phyloP scores from a whole-genome alignment of 352 stramenopile species.

The Globisporangium lucens region DNA sequence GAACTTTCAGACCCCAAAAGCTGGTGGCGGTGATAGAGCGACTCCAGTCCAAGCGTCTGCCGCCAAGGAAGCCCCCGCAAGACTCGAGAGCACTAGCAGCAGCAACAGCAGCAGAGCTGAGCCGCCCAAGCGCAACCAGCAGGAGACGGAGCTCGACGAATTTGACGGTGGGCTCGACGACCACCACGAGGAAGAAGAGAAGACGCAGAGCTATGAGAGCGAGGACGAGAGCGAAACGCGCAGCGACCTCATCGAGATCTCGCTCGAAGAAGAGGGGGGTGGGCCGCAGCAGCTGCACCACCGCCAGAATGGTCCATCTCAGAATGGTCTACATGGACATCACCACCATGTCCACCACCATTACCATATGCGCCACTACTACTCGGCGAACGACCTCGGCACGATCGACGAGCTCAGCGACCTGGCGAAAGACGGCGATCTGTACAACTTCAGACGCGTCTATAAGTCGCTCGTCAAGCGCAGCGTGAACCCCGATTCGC shows the following conservation, averaged over 20 bases:
- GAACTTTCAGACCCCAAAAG: not conserved
- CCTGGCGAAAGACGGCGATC: slow-evolving; percentile 53
- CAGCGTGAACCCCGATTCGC: slow-evolving; percentile 45
- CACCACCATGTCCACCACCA: not conserved
- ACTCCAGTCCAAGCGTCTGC: not conserved
- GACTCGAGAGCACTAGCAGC: slow-evolving; percentile 2
- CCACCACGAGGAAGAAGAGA: slow-evolving; percentile 14
- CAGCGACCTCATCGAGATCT: slow-evolving; percentile 65
- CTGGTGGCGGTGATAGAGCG: not conserved
- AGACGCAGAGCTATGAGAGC: slow-evolving; percentile 18
- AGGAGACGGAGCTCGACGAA: slow-evolving; percentile 17
- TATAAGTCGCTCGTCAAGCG: slow-evolving; percentile 36
- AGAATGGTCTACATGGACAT: slow-evolving; percentile 2
- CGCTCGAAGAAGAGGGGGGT: slow-evolving; percentile 23
- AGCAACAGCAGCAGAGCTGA: not conserved
- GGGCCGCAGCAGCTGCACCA: slow-evolving; percentile 2
- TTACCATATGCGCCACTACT: slow-evolving; percentile 3
- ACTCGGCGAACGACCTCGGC: slow-evolving; percentile 30
- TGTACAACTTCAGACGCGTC: slow-evolving; percentile 42
- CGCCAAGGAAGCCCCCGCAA: not conserved
- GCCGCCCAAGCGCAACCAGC: slow-evolving; percentile 11
- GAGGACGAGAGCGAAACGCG: slow-evolving; percentile 17
- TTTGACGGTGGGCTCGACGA: slow-evolving; percentile 8
- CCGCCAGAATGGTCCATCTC: not conserved
- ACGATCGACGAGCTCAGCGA: slow-evolving; percentile 66